phyloP scores from a whole-genome alignment of 2,329 filamentous ascomycete species.

The Diplodia corticola region DNA sequence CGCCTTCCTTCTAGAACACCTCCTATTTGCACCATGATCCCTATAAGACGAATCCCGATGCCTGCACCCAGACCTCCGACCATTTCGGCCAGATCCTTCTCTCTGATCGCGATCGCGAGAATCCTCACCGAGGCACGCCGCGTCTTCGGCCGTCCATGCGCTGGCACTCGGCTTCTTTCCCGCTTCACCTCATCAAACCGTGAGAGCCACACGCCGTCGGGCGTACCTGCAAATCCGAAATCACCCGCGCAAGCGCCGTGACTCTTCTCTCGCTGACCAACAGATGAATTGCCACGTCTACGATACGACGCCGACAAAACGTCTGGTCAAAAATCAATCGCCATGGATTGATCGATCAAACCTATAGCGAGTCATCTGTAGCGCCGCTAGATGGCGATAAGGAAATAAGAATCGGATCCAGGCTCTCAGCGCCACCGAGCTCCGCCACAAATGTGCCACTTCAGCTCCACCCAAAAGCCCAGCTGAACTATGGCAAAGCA shows the following conservation, averaged over 20 bases:
- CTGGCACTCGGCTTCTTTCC: not conserved
- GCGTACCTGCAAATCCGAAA: not conserved
- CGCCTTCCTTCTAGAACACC: slow-evolving; percentile 4
- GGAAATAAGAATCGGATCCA: not conserved
- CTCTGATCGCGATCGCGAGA: not conserved
- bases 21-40: not conserved
- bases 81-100: not conserved
- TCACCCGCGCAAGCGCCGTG: not conserved
- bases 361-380: not conserved
- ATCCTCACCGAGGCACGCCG: not conserved
- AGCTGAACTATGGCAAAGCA: not conserved
- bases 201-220: not conserved
- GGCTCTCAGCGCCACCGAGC: not conserved
- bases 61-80: not conserved
- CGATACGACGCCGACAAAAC: not conserved
- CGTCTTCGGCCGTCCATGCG: not conserved
- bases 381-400: not conserved
- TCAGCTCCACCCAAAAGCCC: not conserved
- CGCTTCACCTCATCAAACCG: not conserved
- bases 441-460: not conserved
- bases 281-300: not conserved
- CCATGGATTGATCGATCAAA: not conserved
- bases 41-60: not conserved
- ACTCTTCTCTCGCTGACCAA: not conserved
- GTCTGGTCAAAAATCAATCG: not conserved